Base-by-base conservation (phyloP, 768 basidiomycete genomes). In the Chlorophyllum brunneum region DNA sequence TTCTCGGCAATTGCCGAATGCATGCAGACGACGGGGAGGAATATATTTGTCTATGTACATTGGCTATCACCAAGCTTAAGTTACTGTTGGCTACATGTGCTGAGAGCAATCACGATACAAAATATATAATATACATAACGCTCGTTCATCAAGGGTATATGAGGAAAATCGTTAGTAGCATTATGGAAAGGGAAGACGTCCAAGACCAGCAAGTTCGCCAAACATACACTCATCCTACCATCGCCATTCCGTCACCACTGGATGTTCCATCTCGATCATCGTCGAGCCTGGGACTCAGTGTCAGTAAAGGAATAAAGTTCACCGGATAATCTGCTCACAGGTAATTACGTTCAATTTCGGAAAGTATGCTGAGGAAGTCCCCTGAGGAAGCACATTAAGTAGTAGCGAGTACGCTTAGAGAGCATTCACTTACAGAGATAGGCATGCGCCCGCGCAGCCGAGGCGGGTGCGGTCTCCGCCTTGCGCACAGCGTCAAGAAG, bases 271-370 rank as follows among this genome's bases (percentile, higher is more conserved):
- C 85, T 59, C 82, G 69, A 64, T 85, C 85, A 62, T 87, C 85
- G 66, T 87, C 82, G 66, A 86, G 71, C 65, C 83, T 83, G 56
- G 23, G 53, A 26, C 48, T 43, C 48, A 53, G 48, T 50, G 31
- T 48, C 16, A 51, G 31, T 52, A 20, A 29, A 51, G 5, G 24
- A 47, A 57, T 20, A 48, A 34, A 37, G 18, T n/a, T n/a, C n/a
- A 38, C 29, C 15, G 24, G 56, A 38, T 34, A 29, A 15, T 11
- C 7, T 18, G 56, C 63, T 49, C 59, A 88, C 85, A 90, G 68
- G 74, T 95, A 95, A 67, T 94, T 90, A 56, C 87, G 76, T 63
- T 95, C 93, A 59, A 95, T 93, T 71, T 95, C 93, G 31, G 86
- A 90, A 38, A 95, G 67, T 58, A 95, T 93, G 46, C 86, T 90